These are phyloP conservation scores for Daphne laureola DNA, from an alignment of 441 rosid species.

Conservation along the genomic window DNA sequence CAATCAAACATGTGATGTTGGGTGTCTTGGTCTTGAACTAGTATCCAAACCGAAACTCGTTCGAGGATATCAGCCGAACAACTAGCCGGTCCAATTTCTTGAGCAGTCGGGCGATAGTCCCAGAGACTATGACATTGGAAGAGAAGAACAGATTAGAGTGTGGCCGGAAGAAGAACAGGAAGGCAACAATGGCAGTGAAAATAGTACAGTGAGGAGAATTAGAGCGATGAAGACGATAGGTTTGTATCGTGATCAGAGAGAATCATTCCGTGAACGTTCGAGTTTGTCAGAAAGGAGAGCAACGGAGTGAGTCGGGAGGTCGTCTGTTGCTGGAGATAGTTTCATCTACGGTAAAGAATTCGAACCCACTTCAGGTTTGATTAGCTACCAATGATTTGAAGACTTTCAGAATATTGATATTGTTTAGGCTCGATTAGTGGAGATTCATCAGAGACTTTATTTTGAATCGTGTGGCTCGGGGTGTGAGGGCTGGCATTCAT, in stretches of 20 bases:
- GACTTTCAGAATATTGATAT: not conserved
- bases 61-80: conserved; percentile 70
- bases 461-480: too few species aligned
- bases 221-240: conserved; percentile 43
- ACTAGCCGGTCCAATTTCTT: conserved; percentile 54
- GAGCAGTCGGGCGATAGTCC: conserved; percentile 37
- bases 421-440: too few species aligned
- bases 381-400: not conserved
- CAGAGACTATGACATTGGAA: conserved; percentile 4
- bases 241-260: conserved; percentile 20
- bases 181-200: conserved; percentile 42
- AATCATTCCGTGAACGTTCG: conserved; percentile 20
- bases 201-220: conserved; percentile 38
- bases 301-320: conserved; percentile 26
- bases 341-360: conserved; percentile 27
- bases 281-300: conserved; percentile 48
- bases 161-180: conserved; percentile 35
- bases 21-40: conserved; percentile 69
- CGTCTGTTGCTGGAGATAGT: conserved; percentile 27
- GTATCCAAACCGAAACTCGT: conserved; percentile 93
- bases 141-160: conserved; percentile 18
- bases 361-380: conserved; percentile 23
- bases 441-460: too few species aligned
- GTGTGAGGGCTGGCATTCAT: too few species aligned
- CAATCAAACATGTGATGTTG: conserved; percentile 58